A percentile compares a stretch with the other conserved stretches of the same genome.
phyloP scores from a whole-genome alignment of 345 rosid species.

The Hevea brasiliensis region DNA sequence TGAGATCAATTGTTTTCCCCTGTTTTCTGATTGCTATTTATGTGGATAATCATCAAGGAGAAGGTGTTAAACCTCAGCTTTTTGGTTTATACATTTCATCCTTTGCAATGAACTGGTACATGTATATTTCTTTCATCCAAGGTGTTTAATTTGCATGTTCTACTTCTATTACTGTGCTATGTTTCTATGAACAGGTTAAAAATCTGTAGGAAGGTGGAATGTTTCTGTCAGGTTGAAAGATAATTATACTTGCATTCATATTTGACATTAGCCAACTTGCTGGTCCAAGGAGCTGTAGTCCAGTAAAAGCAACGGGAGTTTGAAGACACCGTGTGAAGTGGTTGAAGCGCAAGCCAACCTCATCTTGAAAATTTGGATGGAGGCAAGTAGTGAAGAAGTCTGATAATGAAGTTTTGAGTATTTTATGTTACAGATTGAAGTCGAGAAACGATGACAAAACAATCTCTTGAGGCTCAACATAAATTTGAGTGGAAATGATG shows the following conservation, averaged over 20 bases:
- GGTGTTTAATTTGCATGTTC: too few relatives aligned
- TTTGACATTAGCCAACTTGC: not conserved
- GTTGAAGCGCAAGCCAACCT: too few relatives aligned
- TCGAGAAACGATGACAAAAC: too few relatives aligned
- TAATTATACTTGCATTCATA: not conserved
- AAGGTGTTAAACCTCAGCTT: not conserved
- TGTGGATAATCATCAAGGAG: not conserved
- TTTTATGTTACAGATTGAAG: too few relatives aligned
- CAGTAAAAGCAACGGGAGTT: too few relatives aligned
- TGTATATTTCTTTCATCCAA: not conserved
- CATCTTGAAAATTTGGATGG: conserved; percentile 1
- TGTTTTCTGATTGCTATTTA: not conserved
- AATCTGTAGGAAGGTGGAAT: not conserved
- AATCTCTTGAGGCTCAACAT: too few relatives aligned
- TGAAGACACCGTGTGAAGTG: too few relatives aligned
- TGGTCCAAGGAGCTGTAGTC: not conserved
- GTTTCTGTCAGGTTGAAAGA: not conserved
- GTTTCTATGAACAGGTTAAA: not conserved
- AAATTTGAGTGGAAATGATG: too few relatives aligned
- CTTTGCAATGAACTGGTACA: not conserved
- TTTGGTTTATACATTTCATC: not conserved
- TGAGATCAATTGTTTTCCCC: not conserved
- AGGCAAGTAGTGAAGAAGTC: not conserved
- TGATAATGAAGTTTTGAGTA: not conserved
- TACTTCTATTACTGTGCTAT: too few relatives aligned